Percentiles rank a stretch among this genome's conserved stretches.
Conservation (phyloP, 2,329 filamentous ascomycete species). For the Penicillium olsonii region DNA sequence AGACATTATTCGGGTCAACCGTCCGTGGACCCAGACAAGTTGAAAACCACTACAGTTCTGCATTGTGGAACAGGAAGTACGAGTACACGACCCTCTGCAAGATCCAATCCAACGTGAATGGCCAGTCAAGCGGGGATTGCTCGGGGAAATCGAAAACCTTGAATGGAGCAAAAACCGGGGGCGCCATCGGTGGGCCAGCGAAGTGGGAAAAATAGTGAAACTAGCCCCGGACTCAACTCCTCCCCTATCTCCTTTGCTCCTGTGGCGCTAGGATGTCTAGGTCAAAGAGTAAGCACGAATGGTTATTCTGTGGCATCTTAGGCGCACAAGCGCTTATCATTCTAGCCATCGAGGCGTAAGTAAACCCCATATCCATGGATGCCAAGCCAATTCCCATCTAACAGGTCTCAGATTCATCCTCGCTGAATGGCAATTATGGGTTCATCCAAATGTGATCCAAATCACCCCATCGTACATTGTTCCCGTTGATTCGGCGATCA, state of each 20-base stretch:
- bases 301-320: slow-evolving; percentile 8
- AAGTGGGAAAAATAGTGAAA: neutral
- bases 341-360: slow-evolving; percentile 8
- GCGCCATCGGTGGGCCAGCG: neutral
- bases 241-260: neutral
- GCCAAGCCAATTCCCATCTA: neutral
- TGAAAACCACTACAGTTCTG: no score
- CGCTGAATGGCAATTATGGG: slow-evolving; percentile 18
- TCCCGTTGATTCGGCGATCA: slow-evolving; percentile 11
- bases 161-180: neutral
- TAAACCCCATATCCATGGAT: neutral
- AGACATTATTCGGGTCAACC: no score
- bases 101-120: neutral
- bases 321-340: slow-evolving; percentile 6
- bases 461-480: slow-evolving; percentile 11
- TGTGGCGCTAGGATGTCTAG: neutral
- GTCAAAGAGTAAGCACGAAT: slow-evolving; percentile 5
- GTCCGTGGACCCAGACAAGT: no score
- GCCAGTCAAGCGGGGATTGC: neutral
- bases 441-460: slow-evolving; percentile 13
- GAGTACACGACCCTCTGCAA: no score
- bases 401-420: slow-evolving; percentile 10
- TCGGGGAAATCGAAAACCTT: neutral
- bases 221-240: neutral
- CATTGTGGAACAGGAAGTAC: no score